phyloP scores from a whole-genome alignment of 805 yeast species.

The Hanseniaspora vineae region DNA sequence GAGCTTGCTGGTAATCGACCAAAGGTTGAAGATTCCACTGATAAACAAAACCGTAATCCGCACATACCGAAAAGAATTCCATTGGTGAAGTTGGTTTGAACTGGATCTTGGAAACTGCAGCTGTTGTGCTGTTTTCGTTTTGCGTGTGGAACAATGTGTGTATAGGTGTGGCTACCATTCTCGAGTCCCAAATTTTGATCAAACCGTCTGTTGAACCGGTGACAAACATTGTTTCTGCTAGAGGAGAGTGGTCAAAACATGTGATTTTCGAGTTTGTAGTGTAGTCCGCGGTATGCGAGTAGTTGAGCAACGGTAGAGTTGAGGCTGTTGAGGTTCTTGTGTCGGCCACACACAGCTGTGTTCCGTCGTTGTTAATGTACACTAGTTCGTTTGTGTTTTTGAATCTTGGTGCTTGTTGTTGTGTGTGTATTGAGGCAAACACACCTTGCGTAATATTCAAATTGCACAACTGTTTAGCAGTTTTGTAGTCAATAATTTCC shows the following conservation, averaged over 20 bases:
- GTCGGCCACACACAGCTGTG: background rate
- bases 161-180: slow-evolving; percentile 14
- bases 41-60: slow-evolving; percentile 19
- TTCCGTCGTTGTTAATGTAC: background rate
- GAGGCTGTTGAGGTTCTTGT: background rate
- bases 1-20: background rate
- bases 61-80: slow-evolving; percentile 21
- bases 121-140: slow-evolving; percentile 11
- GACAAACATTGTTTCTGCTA: slow-evolving; percentile 17
- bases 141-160: background rate
- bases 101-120: slow-evolving; percentile 18
- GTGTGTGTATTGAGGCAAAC: background rate
- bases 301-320: background rate
- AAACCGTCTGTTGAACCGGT: slow-evolving; percentile 23
- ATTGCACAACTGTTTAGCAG: background rate
- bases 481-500: background rate
- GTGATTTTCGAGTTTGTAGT: slow-evolving; percentile 10
- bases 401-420: background rate
- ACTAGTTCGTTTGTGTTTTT: background rate
- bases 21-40: slow-evolving; percentile 18
- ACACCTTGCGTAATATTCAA: background rate
- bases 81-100: slow-evolving; percentile 19
- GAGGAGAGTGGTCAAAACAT: slow-evolving; percentile 18
- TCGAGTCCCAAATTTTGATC: slow-evolving; percentile 23
- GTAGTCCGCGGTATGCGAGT: too few relatives aligned